A percentile compares a stretch with the other conserved stretches of the same genome.
Evolutionary conservation across 2,329 filamentous ascomycete genomes (phyloP).

Genomic region (Fusarium solani-melongenae): DNA sequence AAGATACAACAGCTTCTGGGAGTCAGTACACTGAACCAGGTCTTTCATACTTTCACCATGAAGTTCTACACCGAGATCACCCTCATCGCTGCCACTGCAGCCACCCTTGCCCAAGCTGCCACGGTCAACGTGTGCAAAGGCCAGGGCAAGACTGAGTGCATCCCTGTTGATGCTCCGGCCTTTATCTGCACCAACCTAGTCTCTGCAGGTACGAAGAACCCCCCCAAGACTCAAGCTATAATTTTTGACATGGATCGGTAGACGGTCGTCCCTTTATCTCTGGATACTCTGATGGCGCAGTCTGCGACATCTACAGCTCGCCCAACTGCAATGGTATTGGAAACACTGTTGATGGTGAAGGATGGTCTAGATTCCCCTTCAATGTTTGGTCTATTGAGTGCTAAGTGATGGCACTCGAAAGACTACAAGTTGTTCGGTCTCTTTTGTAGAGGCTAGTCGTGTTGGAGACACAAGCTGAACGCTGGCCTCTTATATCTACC

Average conservation of each 20-base stretch:
- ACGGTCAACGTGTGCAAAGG: conserved; percentile 6
- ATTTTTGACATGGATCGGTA: neutral
- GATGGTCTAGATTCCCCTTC: neutral
- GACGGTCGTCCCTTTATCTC: neutral
- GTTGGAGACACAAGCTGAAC: neutral
- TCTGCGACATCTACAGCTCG: neutral
- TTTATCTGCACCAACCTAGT: neutral
- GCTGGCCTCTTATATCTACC: fast-evolving
- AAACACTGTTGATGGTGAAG: neutral
- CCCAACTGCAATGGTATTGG: neutral
- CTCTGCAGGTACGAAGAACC: neutral
- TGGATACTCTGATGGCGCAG: neutral
- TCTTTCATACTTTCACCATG: neutral
- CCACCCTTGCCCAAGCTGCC: neutral
- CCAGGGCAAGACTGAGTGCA: neutral
- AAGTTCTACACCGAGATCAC: neutral
- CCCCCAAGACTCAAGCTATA: neutral
- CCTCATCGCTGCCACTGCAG: neutral
- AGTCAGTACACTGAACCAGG: neutral
- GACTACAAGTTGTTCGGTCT: neutral
- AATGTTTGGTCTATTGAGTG: neutral
- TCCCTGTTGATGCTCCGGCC: neutral
- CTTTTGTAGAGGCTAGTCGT: neutral
- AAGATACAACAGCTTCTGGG: neutral
- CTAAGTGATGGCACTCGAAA: neutral